These are phyloP conservation scores for Stachybotrys echinatus DNA, from an alignment of 2,329 filamentous ascomycete genomes.

Conservation along the genomic window DNA sequence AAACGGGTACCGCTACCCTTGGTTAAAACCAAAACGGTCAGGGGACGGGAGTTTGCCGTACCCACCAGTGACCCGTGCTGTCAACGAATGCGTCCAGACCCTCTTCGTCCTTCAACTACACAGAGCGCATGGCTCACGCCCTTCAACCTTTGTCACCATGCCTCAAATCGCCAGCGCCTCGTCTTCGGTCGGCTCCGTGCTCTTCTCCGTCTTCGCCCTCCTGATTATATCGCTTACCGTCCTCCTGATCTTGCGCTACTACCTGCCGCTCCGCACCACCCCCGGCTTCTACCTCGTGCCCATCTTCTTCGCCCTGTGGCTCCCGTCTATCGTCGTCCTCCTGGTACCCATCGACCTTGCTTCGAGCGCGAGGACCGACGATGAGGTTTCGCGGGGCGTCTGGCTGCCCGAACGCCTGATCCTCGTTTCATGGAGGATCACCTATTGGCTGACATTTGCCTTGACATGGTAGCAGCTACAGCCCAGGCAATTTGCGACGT, in stretches of 20 bases:
- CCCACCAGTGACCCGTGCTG: no score
- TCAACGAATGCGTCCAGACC: not conserved
- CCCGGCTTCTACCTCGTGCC: conserved; percentile 86
- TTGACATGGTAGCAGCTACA: conserved; percentile 82
- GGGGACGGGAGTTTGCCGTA: no score
- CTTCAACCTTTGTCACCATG: conserved; percentile 31
- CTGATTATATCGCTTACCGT: conserved; percentile 70
- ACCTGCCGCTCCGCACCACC: conserved; percentile 83
- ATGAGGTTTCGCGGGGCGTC: conserved; percentile 69
- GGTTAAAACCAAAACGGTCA: not conserved
- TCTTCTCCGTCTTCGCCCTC: conserved; percentile 71
- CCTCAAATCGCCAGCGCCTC: conserved; percentile 45
- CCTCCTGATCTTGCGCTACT: conserved; percentile 81
- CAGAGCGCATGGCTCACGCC: not conserved
- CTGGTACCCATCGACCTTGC: conserved; percentile 95
- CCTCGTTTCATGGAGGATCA: conserved; percentile 87
- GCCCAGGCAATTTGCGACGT: no score
- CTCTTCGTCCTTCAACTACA: not conserved
- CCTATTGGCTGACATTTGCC: conserved; percentile 95
- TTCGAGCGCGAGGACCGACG: conserved; percentile 70
- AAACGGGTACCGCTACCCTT: no score
- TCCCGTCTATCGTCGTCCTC: conserved; percentile 85
- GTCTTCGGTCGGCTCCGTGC: conserved; percentile 69
- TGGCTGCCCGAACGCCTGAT: conserved; percentile 78
- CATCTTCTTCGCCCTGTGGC: conserved; percentile 91